Conservation (phyloP, 208 protist species). For the Leishmania aethiopica region DNA sequence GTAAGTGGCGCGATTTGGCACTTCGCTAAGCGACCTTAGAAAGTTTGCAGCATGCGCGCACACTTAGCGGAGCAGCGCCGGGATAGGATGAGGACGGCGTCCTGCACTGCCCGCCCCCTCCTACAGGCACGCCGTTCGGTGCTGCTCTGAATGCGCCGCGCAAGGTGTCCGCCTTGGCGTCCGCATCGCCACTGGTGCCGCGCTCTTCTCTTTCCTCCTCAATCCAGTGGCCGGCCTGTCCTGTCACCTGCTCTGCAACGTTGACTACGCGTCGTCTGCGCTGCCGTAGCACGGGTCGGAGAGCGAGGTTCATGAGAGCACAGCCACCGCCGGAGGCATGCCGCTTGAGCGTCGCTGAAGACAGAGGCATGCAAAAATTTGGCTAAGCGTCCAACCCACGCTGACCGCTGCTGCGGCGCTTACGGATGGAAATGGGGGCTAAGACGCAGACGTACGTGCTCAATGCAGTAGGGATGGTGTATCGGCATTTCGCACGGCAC, state of each 20-base stretch:
- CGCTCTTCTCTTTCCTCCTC: too few species aligned
- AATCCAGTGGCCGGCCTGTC: neutral
- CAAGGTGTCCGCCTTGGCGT: neutral
- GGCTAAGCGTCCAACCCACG: neutral
- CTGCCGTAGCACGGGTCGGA: neutral
- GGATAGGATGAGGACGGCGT: constrained; percentile 1
- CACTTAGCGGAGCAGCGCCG: neutral
- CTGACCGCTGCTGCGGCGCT: neutral
- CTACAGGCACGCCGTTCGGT: neutral
- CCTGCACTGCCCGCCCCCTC: constrained; percentile 8
- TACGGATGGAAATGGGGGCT: neutral
- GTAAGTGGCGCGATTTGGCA: neutral
- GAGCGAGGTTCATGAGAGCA: neutral
- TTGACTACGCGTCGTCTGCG: neutral
- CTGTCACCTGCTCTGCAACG: neutral
- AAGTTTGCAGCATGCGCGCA: neutral
- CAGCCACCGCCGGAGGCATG: neutral
- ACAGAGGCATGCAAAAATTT: neutral
- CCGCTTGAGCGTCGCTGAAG: neutral
- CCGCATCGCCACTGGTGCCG: neutral
- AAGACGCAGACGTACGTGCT: neutral
- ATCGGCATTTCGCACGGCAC: neutral
- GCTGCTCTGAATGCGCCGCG: neutral
- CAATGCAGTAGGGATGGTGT: neutral
- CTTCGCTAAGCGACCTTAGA: neutral